A percentile compares a stretch with the other conserved stretches of the same genome.
phyloP scores from a whole-genome alignment of 495 filamentous ascomycete species.

The Astrocystis sublimbata region DNA sequence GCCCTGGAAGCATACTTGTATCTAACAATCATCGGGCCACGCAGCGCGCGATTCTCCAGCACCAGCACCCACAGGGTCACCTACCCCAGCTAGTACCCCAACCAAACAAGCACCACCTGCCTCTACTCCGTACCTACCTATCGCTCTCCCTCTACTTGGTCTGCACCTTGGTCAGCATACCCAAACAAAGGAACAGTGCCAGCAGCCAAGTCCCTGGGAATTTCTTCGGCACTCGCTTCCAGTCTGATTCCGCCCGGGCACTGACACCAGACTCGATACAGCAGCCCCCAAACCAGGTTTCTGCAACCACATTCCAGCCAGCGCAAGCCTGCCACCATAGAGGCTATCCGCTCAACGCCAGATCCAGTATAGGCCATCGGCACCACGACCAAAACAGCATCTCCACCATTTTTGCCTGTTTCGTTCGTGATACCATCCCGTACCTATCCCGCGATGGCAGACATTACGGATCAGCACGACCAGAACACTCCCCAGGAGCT shows the following conservation, averaged over 20 bases:
- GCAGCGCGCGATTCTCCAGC: slow-evolving; percentile 16
- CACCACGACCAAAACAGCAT: slow-evolving; percentile 59
- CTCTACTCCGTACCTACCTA: too few species aligned
- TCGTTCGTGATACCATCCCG: slow-evolving; percentile 52
- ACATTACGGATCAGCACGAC: slow-evolving; percentile 63
- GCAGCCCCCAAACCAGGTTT: slow-evolving; percentile 54
- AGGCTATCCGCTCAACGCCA: slow-evolving; percentile 54
- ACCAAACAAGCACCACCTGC: slow-evolving; percentile 10
- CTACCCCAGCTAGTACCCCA: slow-evolving; percentile 4
- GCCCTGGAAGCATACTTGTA: too few species aligned
- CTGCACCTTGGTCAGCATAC: slow-evolving; percentile 18
- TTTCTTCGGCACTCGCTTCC: slow-evolving; percentile 44
- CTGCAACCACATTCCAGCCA: slow-evolving; percentile 49
- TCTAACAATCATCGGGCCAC: slow-evolving; percentile 20
- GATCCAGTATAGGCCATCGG: slow-evolving; percentile 61
- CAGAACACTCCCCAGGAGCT: slow-evolving; percentile 60
- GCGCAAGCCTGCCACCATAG: slow-evolving; percentile 42
- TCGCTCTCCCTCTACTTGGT: too few species aligned
- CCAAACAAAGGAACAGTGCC: slow-evolving; percentile 21
- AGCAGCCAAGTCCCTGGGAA: slow-evolving; percentile 21
- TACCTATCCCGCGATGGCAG: slow-evolving; percentile 54
- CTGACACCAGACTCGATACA: slow-evolving; percentile 54
- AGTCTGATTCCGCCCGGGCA: slow-evolving; percentile 42
- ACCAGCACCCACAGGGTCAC: slow-evolving; percentile 2
- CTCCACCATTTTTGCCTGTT: slow-evolving; percentile 53